These are phyloP conservation scores for Saraca asoca DNA, from an alignment of 331 rosid genomes.

Conservation along the genomic window DNA sequence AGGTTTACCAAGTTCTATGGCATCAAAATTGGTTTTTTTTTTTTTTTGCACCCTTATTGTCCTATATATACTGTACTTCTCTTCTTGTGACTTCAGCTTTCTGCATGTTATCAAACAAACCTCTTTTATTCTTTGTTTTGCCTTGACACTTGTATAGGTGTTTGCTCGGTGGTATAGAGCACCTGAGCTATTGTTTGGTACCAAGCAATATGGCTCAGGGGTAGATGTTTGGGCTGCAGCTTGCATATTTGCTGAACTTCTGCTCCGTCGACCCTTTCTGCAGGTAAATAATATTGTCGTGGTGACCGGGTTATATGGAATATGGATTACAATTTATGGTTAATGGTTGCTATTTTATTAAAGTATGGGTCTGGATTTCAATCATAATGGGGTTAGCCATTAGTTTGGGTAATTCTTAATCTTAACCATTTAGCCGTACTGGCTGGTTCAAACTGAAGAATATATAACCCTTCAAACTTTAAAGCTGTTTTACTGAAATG, in stretches of 20 bases:
- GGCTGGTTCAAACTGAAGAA: not conserved
- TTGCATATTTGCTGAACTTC: slow-evolving; percentile 90
- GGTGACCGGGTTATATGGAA: not conserved
- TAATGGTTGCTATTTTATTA: slow-evolving; percentile 2
- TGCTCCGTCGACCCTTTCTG: slow-evolving; percentile 87
- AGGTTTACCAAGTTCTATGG: slow-evolving; percentile 4
- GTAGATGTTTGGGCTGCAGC: slow-evolving; percentile 99
- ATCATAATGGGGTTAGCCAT: not conserved
- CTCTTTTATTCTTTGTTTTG: slow-evolving; percentile 21
- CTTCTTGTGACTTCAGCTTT: slow-evolving; percentile 26
- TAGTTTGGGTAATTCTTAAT: slow-evolving; percentile 16
- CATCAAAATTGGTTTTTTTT: not conserved
- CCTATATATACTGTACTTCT: slow-evolving; percentile 20
- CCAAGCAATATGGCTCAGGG: slow-evolving; percentile 91
- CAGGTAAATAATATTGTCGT: slow-evolving; percentile 53
- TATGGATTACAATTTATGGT: slow-evolving; percentile 1
- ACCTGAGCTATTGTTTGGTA: slow-evolving; percentile 90
- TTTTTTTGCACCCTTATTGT: slow-evolving; percentile 22
- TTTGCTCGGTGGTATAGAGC: slow-evolving; percentile 99
- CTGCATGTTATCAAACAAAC: slow-evolving; percentile 15
- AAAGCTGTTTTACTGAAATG: slow-evolving; percentile 18
- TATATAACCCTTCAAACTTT: slow-evolving; percentile 2
- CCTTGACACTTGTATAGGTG: slow-evolving; percentile 51
- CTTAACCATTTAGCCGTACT: not conserved
- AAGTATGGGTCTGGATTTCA: not conserved